Base-by-base conservation (phyloP, 352 stramenopile genomes). In the Blastocystis sp. region DNA sequence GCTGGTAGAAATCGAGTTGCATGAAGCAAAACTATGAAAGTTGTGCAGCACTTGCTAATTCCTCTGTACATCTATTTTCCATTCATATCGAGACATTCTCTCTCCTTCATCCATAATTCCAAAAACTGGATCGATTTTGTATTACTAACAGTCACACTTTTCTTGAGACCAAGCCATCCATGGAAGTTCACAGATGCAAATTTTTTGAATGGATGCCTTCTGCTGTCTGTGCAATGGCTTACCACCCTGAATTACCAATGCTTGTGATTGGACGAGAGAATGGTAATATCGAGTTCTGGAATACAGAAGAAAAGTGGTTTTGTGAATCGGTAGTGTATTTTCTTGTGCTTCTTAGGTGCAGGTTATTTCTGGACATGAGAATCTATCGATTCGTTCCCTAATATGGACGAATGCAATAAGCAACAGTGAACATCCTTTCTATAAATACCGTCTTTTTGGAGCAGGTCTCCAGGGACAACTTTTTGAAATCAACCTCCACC, bases 201-300 rank as follows among this genome's bases (percentile, higher is more conserved):
- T 79, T 79, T 41, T 79, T 43, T 7, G 68, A 79, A 26, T 79
- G 68, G 68, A 79, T 79, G 68, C 68, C 68, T 20, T 79, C 68
- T 18, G 68, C 68, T 20, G 68, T 41, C 7, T 79, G 68, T 56
- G 68, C 68, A 26, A 79, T 34, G 39, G 41, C 29, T 13, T 79
- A 55, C 11, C 68, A 79, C 23, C 68, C 68, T 34, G 68, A 79
- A 23, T 18, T 79, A 1, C 68, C 68, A 23, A 37, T 62, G 18
- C 26, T 87, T 70, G 45, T 7, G 11, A 18, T 87, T 37, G 76
- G 23, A 23, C 13, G 76, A 77, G 62, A 87, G 41, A 87, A 87
- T 26, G 76, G 76, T 11, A 50, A 87, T 69, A 75, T 87, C 45
- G 76, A 87, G 50, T n/a, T 87, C 11, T 87, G 76, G 76, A 87